phyloP scores from a whole-genome alignment of 495 filamentous ascomycete genomes.

The Annulohypoxylon bovei region DNA sequence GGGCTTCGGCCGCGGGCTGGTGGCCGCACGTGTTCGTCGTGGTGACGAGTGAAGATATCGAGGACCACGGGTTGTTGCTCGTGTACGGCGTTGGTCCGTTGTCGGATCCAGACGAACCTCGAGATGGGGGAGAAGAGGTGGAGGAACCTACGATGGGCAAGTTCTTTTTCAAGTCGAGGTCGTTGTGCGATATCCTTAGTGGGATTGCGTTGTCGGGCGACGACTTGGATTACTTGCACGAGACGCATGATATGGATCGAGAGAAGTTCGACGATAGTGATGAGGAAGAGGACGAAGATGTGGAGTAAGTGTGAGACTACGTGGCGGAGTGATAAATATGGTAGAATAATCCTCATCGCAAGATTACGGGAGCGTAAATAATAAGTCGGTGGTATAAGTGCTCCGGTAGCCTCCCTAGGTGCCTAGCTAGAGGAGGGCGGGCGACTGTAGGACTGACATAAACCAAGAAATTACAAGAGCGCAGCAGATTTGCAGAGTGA shows the following conservation, averaged over 20 bases:
- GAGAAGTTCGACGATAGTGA: background rate
- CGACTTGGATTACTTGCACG: background rate
- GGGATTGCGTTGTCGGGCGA: background rate
- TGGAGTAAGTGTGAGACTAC: too few species aligned
- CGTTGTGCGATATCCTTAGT: background rate
- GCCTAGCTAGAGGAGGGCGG: too few species aligned
- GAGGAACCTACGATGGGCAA: background rate
- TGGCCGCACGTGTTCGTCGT: background rate
- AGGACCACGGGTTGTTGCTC: background rate
- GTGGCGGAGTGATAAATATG: too few species aligned
- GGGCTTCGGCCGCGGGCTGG: background rate
- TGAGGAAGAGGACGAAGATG: too few species aligned
- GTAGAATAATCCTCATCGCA: too few species aligned
- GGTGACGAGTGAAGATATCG: background rate
- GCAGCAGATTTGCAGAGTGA: too few species aligned
- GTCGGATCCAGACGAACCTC: background rate
- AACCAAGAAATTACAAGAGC: too few species aligned
- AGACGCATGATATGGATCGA: background rate
- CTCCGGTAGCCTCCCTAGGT: too few species aligned
- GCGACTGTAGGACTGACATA: too few species aligned
- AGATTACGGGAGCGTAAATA: too few species aligned
- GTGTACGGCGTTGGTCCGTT: background rate
- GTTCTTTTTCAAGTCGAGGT: background rate
- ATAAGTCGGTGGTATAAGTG: too few species aligned
- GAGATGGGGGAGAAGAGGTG: background rate